Percentiles rank a stretch among this genome's conserved stretches.
These are phyloP conservation scores for Pseudogymnoascus sp. DNA, from an alignment of 2,329 filamentous ascomycete genomes.

Conservation along the genomic window DNA sequence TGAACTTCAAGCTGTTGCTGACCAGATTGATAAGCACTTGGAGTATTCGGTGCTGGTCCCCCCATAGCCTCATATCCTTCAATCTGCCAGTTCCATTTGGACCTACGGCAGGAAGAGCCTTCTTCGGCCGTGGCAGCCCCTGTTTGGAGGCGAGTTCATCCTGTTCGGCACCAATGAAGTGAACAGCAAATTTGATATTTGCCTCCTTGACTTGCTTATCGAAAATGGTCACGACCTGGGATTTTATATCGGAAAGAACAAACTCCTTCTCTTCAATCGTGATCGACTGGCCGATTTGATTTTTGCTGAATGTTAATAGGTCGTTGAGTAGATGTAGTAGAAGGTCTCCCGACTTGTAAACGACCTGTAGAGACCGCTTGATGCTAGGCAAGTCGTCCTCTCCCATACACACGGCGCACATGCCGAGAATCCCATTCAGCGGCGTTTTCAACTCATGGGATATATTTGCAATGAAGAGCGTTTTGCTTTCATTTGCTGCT, in stretches of 20 bases:
- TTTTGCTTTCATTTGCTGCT: slow-evolving; percentile 95
- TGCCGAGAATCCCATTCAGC: slow-evolving; percentile 88
- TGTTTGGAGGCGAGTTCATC: slow-evolving; percentile 14
- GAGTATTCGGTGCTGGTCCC: slow-evolving; percentile 84
- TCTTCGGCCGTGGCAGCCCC: slow-evolving; percentile 16
- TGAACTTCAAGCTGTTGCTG: slow-evolving; percentile 89
- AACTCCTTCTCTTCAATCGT: slow-evolving; percentile 81
- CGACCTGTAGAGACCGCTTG: slow-evolving; percentile 74
- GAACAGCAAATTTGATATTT: slow-evolving; percentile 63
- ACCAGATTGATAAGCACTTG: slow-evolving; percentile 93
- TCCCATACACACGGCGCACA: slow-evolving; percentile 89
- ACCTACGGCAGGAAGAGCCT: slow-evolving; percentile 49
- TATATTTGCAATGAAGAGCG: slow-evolving; percentile 94
- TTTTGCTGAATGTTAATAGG: slow-evolving; percentile 86
- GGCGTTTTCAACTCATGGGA: slow-evolving; percentile 84
- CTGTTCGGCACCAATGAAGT: slow-evolving; percentile 52
- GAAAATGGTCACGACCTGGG: slow-evolving; percentile 79
- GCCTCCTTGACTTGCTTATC: slow-evolving; percentile 82
- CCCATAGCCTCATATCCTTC: slow-evolving; percentile 79
- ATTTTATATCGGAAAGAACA: slow-evolving; percentile 70
- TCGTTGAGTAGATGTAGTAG: slow-evolving; percentile 82
- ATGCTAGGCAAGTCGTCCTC: slow-evolving; percentile 72
- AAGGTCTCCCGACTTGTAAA: slow-evolving; percentile 83
- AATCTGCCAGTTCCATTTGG: slow-evolving; percentile 60
- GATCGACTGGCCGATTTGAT: slow-evolving; percentile 81